Percentiles rank a stretch among this genome's conserved stretches.
phyloP scores from a whole-genome alignment of 2,329 filamentous ascomycete species.

The Davidsoniella virescens region DNA sequence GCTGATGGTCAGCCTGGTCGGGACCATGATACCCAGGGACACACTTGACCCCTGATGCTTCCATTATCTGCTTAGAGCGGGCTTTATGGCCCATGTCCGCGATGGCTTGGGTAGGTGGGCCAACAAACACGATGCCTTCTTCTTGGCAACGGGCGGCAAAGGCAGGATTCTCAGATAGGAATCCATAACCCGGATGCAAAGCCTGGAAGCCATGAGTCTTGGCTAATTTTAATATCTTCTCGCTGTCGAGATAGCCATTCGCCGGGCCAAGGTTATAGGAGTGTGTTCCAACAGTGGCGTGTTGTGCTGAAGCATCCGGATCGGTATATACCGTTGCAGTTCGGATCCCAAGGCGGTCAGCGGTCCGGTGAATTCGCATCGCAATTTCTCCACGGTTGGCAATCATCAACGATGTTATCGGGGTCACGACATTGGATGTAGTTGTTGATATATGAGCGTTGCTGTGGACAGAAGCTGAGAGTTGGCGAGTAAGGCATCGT shows the following conservation, averaged over 20 bases:
- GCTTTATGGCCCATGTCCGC: constrained; percentile 90
- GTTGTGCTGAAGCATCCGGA: constrained; percentile 72
- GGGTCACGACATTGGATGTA: constrained; percentile 19
- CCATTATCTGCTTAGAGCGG: constrained; percentile 93
- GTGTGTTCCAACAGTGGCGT: constrained; percentile 70
- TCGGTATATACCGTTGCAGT: constrained; percentile 94
- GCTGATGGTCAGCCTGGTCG: constrained; percentile 52
- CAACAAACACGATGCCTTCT: constrained; percentile 86
- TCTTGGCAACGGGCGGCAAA: constrained; percentile 82
- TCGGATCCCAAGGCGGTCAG: constrained; percentile 71
- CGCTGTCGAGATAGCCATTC: constrained; percentile 81
- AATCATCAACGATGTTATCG: constrained; percentile 71
- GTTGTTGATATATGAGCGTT: not conserved
- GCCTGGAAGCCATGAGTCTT: constrained; percentile 76
- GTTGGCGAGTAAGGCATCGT: not conserved
- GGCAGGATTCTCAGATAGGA: constrained; percentile 79
- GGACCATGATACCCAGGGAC: constrained; percentile 88
- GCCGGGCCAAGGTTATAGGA: constrained; percentile 70
- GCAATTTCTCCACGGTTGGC: constrained; percentile 96
- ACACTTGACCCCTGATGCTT: constrained; percentile 80
- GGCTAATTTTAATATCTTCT: constrained; percentile 77
- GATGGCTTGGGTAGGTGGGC: constrained; percentile 68
- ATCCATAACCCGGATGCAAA: constrained; percentile 92
- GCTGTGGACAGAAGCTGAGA: not conserved
- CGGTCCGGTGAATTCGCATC: constrained; percentile 78